phyloP scores from a whole-genome alignment of 2,329 filamentous ascomycete species.

The Whalleya microplaca region DNA sequence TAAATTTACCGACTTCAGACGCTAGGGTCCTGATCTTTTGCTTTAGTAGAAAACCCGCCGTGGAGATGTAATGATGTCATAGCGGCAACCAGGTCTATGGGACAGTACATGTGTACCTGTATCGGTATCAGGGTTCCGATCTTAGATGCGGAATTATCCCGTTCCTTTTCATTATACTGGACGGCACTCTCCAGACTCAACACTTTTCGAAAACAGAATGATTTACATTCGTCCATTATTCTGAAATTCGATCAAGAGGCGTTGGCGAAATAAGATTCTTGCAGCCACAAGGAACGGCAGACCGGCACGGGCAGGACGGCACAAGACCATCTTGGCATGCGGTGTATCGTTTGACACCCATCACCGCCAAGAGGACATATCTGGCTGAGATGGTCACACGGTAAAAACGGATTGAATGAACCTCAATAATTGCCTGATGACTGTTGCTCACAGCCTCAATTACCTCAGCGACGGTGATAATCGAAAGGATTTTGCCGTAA shows the following conservation, averaged over 20 bases:
- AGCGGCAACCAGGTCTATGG: too few species aligned
- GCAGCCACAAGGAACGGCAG: conserved; percentile 5
- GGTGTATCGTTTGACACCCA: conserved; percentile 5
- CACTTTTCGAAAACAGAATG: neutral
- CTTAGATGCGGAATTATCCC: too few species aligned
- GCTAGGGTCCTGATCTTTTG: too few species aligned
- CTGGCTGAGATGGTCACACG: neutral
- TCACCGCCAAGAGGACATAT: conserved; percentile 6
- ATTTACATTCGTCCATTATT: neutral
- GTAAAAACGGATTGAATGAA: neutral
- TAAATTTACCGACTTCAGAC: too few species aligned
- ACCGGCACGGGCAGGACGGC: conserved; percentile 15
- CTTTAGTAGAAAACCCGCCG: too few species aligned
- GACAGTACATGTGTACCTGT: too few species aligned
- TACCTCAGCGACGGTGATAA: neutral
- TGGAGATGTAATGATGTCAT: too few species aligned
- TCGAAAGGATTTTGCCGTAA: too few species aligned
- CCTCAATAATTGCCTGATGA: neutral
- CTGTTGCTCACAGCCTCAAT: neutral
- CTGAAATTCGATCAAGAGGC: neutral
- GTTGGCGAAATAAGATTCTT: neutral
- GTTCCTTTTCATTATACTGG: too few species aligned
- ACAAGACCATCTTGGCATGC: neutral
- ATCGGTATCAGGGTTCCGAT: too few species aligned
- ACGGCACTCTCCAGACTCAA: too few species aligned